These are phyloP conservation scores for Puccinia polysora DNA, from an alignment of 1,284 basidiomycete genomes.

Conservation along the genomic window DNA sequence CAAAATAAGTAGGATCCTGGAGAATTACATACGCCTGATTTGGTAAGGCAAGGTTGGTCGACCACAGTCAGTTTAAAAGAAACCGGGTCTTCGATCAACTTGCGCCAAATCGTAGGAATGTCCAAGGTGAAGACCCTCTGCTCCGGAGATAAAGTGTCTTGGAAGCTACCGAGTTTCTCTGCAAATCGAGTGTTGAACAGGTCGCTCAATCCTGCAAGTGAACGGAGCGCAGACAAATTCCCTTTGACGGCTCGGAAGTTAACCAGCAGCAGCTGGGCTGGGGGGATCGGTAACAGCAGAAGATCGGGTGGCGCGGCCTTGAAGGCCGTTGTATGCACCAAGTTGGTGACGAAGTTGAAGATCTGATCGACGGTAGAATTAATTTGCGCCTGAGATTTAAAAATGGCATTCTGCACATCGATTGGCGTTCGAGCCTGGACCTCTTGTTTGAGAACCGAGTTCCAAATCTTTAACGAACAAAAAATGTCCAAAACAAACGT, in stretches of 20 bases:
- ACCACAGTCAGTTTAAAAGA: conserved; percentile 1
- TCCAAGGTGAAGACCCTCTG: conserved; percentile 30
- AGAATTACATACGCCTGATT: conserved; percentile 7
- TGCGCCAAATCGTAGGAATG: conserved; percentile 29
- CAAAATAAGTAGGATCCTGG: conserved; percentile 29
- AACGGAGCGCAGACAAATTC: conserved; percentile 11
- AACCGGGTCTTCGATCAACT: conserved; percentile 15
- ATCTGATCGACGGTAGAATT: conserved; percentile 31
- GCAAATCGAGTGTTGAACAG: conserved; percentile 26
- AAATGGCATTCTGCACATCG: conserved; percentile 10
- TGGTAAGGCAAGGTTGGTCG: conserved; percentile 27
- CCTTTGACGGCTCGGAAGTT: conserved; percentile 18
- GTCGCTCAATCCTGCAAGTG: conserved; percentile 7
- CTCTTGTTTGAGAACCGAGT: conserved; percentile 17
- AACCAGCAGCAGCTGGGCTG: conserved; percentile 29
- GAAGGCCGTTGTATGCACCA: conserved; percentile 22
- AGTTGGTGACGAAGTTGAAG: conserved; percentile 24
- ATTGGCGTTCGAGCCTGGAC: conserved; percentile 1
- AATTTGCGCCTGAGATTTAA: conserved; percentile 14
- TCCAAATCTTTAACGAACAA: conserved; percentile 19
- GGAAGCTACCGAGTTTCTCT: conserved; percentile 11
- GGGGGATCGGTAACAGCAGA: conserved; percentile 33
- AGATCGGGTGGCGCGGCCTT: conserved; percentile 16
- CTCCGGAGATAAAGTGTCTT: background rate
- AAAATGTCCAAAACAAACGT: conserved; percentile 1